A percentile compares a stretch with the other conserved stretches of the same genome.
Evolutionary conservation across 179 eudicot genomes (phyloP).

Genomic region (Spergularia azorica): DNA sequence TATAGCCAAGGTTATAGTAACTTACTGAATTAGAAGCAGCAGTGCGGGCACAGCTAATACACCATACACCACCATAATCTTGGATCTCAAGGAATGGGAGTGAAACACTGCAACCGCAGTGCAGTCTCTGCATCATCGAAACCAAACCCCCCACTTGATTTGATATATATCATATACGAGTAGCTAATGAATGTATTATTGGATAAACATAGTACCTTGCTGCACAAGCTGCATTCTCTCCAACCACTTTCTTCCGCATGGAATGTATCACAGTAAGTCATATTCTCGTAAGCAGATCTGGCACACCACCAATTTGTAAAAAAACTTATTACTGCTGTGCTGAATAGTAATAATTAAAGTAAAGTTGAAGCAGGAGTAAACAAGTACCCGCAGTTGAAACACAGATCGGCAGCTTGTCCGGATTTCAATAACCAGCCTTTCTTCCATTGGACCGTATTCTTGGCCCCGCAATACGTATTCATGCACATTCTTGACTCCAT

Average conservation of each 20-base stretch:
- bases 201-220: conserved; percentile 33
- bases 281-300: conserved; percentile 48
- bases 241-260: conserved; percentile 51
- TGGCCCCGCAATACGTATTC: conserved; percentile 44
- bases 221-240: conserved; percentile 60
- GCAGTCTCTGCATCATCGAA: conserved; percentile 38
- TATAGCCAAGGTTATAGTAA: neutral
- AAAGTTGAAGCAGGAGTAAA: neutral
- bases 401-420: conserved; percentile 50
- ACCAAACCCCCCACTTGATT: neutral
- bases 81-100: conserved; percentile 40
- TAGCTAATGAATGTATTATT: too few species aligned
- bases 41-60: conserved; percentile 40
- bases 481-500: conserved; percentile 53
- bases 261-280: conserved; percentile 41
- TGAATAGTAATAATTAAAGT: neutral
- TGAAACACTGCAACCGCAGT: conserved; percentile 59
- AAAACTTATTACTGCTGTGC: too few species aligned
- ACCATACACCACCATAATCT: conserved; percentile 55
- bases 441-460: conserved; percentile 41
- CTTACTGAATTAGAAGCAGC: conserved; percentile 41
- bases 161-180: too few species aligned
- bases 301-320: neutral
- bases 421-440: conserved; percentile 51
- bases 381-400: conserved; percentile 48